Base-by-base conservation (phyloP, 345 rosid species). In the Luvunga scandens region DNA sequence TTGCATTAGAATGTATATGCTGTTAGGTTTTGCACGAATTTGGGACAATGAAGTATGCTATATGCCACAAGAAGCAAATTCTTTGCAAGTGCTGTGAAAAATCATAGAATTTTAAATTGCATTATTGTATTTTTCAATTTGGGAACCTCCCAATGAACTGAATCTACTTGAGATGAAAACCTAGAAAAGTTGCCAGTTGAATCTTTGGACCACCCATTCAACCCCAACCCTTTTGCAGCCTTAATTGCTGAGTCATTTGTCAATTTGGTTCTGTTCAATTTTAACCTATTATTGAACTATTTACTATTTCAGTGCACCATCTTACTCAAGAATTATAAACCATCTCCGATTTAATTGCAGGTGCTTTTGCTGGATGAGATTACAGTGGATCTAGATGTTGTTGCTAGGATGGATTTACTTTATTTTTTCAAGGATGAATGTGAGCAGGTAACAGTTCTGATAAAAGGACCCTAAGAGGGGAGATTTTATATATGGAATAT, bases 371-470 rank as follows among this genome's bases (percentile, higher is more conserved):
- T 96, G 25, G 99, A 96, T 83, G 99, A 96, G 77, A 92, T 96
- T 67, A 96, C 99, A 28, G 97, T 96, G 27, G 99, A 96, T 77
- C 91, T 96, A 0, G 99, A 96, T 50, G 97, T 96, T 48, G 99
- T 96, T 78, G 95, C 97, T 56, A 89, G 98, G 73, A 79, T 96
- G 91, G 98, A 96, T 90, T 87, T 96, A 73, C 94, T 96, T 12
- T 90, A 92, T 30, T 96, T 94, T 86, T 92, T 96, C 70, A 87
- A 87, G 87, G 97, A 94, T 83, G 98, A 96, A 87, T 94, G 97
- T 75, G 93, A 92, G 1, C 86, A 89, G 93, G 98, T 96, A 9
- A 56, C 33, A 69, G 28, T 48, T 66, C 59, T 59, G 50, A 64
- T n/a, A 22, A 33, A 63, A 82, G 42, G 34, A 56, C 5, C 39